phyloP scores from a whole-genome alignment of 2,329 filamentous ascomycete genomes.

The Xylariales sp. region DNA sequence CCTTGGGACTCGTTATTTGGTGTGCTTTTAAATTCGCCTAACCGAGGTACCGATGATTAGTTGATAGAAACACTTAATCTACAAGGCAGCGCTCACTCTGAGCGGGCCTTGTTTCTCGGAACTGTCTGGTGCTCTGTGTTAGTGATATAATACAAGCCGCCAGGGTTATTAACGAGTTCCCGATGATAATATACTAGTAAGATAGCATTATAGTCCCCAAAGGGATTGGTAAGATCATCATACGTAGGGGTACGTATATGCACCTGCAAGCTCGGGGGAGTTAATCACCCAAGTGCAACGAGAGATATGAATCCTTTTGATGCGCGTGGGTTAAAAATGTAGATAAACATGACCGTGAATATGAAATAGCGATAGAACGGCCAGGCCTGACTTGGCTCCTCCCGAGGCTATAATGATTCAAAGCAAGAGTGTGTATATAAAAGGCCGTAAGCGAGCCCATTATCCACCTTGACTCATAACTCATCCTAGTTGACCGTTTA shows the following conservation, averaged over 20 bases:
- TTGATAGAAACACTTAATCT: neutral
- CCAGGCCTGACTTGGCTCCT: too few species aligned
- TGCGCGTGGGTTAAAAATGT: too few species aligned
- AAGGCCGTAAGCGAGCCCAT: conserved; percentile 1
- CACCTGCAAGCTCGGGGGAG: neutral
- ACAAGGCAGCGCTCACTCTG: neutral
- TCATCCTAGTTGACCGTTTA: neutral
- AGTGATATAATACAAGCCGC: neutral
- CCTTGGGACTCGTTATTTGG: neutral
- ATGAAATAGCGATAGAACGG: neutral
- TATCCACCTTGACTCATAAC: conserved; percentile 18
- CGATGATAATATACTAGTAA: too few species aligned
- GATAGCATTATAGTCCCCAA: neutral
- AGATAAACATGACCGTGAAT: neutral
- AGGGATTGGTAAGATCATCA: neutral
- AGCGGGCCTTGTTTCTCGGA: neutral
- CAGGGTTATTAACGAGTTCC: neutral
- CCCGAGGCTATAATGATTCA: neutral
- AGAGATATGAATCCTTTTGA: too few species aligned
- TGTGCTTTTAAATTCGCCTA: neutral
- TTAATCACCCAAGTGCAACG: neutral
- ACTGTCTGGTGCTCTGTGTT: neutral
- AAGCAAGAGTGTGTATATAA: neutral
- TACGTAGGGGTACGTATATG: neutral
- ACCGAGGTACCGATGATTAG: neutral